Base-by-base conservation (phyloP, 2,329 filamentous ascomycete genomes). In the Xylaria polymorpha region DNA sequence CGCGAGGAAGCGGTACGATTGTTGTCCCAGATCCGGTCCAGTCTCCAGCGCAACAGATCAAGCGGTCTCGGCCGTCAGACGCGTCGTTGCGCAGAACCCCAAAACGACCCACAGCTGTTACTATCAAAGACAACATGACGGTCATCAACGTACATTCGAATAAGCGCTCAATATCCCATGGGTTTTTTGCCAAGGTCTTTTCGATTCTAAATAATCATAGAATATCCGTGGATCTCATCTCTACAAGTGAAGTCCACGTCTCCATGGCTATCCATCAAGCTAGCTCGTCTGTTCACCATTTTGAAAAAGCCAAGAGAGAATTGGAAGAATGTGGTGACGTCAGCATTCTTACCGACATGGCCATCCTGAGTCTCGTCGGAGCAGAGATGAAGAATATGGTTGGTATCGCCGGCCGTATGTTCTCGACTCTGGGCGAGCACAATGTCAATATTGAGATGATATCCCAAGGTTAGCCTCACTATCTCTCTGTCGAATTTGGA, bases 391-490 rank as follows among this genome's bases (percentile, higher is more conserved):
- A 97, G 85, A 96, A 97, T 81, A 98, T 98, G 94, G 86, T 93
- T 66, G 96, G 96, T 71, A 94, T 99, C 71, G 93, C 93, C 8
- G 96, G 96, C 35, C 90, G 88, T 75, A 98, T 99, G 92, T 98
- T 99, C 81, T 93, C 92, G 57, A 97, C 94, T 1, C 85, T 99
- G 20, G 96, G 96, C 51, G 93, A 98, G 79, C 92, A 97, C 79
- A 92, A 93, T 75, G 91, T 99, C 78, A 99, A 99, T 80, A 94
- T 99, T 75, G 96, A 99, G 83, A 99, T 99, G 96, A 99, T 99
- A 74, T 97, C 94, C 29, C 96, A 99, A 84, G 96, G 96, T 95
- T 85, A 85, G 77, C 68, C 14, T 29, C 14, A 51, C 5, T 1
- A 20, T 12, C 22, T 48, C n/a, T 50, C 3, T n/a, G 8, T 39